phyloP scores from a whole-genome alignment of 768 basidiomycete species.

The Podaxis pistillaris region DNA sequence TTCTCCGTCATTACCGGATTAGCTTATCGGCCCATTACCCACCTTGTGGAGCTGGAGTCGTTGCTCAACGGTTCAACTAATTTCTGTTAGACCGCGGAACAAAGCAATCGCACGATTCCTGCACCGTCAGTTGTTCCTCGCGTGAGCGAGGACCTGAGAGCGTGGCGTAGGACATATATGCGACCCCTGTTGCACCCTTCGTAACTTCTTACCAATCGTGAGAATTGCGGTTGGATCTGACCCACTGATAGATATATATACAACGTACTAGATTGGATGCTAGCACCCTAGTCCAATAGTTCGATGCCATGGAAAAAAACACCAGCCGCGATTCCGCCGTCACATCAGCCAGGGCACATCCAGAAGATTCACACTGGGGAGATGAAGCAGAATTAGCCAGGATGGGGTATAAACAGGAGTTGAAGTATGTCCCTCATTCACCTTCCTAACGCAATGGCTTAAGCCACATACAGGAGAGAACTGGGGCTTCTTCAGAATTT shows the following conservation, averaged over 20 bases:
- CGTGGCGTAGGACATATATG: background rate
- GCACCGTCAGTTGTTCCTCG: background rate
- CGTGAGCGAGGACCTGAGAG: background rate
- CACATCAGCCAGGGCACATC: background rate
- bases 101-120: background rate
- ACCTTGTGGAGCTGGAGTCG: too few species aligned
- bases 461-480: constrained; percentile 48
- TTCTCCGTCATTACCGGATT: too few species aligned
- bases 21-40: too few species aligned
- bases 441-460: background rate
- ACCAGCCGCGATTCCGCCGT: background rate
- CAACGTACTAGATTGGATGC: background rate
- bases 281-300: background rate
- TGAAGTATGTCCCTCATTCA: constrained; percentile 42
- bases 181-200: background rate
- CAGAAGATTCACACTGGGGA: background rate
- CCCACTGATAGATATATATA: background rate
- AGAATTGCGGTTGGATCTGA: background rate
- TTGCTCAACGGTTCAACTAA: too few species aligned
- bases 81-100: background rate
- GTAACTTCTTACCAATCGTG: background rate
- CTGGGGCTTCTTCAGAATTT: constrained; percentile 58
- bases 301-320: background rate
- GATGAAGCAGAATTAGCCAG: constrained; percentile 65
- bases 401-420: constrained; percentile 73